phyloP scores from a whole-genome alignment of 1,139 yeast genomes.

The Scheffersomyces quercinus region DNA sequence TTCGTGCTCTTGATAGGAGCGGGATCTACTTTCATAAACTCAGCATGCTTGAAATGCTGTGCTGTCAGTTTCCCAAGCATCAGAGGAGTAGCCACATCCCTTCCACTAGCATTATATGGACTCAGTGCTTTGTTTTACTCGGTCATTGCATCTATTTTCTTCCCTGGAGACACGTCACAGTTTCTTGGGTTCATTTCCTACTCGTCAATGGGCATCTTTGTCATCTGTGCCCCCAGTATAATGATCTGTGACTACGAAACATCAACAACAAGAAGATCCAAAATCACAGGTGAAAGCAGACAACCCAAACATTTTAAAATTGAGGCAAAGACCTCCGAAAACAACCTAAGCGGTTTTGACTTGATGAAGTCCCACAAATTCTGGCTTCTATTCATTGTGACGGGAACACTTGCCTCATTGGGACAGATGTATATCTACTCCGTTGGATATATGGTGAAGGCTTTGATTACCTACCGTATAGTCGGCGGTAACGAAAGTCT shows the following conservation, averaged over 20 bases:
- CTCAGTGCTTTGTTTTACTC: slow-evolving; percentile 60
- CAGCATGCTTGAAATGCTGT: slow-evolving; percentile 58
- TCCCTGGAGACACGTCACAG: slow-evolving; percentile 51
- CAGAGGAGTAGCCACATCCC: slow-evolving; percentile 60
- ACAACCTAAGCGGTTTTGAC: slow-evolving; percentile 17
- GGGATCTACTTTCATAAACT: slow-evolving; percentile 56
- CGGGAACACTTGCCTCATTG: slow-evolving; percentile 54
- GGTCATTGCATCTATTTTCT: slow-evolving; percentile 46
- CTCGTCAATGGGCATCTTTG: slow-evolving; percentile 39
- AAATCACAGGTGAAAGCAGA: slow-evolving; percentile 1
- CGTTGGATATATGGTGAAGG: slow-evolving; percentile 60
- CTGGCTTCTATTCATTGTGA: slow-evolving; percentile 48
- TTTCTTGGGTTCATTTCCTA: slow-evolving; percentile 49
- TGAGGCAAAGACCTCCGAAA: neutral
- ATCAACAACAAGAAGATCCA: neutral
- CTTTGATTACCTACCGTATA: slow-evolving; percentile 36
- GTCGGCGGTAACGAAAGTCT: slow-evolving; percentile 9
- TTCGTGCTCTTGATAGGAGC: slow-evolving; percentile 48
- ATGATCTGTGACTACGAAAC: slow-evolving; percentile 42
- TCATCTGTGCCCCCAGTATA: slow-evolving; percentile 49
- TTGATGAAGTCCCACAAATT: slow-evolving; percentile 38
- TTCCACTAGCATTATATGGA: slow-evolving; percentile 61
- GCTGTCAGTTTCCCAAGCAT: slow-evolving; percentile 57
- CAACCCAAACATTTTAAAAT: neutral
- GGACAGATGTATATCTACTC: slow-evolving; percentile 68